Base-by-base conservation (phyloP, 1,139 yeast species). In the Pichia sp. region DNA sequence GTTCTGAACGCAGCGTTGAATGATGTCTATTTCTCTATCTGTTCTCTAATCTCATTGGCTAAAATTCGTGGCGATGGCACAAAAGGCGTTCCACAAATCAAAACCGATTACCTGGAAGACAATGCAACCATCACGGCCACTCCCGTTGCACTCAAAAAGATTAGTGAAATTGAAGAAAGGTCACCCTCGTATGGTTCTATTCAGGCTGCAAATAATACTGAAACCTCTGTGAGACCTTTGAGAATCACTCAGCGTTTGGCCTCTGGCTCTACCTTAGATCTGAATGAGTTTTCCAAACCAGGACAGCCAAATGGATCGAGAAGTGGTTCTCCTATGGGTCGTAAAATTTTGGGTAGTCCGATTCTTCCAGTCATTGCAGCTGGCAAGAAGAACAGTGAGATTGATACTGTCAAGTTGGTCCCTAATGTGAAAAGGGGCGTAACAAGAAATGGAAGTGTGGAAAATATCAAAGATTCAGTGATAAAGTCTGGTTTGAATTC, bases 1-100 rank as follows among this genome's bases (percentile, higher is more conserved):
- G 79, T 90, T 8, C 76, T 92, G 43, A 89, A 90, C 70, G 82
- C 92, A 30, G 86, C 97, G 0, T 74, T 90, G 10, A 80, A 89
- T 40, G 97, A 90, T 65, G 72, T 92, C 48, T 77, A 85, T 13
- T 85, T 85, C 64, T 77, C 90, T 1, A 79, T 90, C 13, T 84
- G 92, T 65, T 95, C 88, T 62, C 76, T 88, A 57, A 70, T 87
- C 34, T 74, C 81, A 34, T 72, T 76, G 6, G 83, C 80, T 36
- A 86, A 82, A 65, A 72, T 86, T 51, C 59, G 57, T 40, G 57
- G 85, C 50, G 58, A 57, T 10, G 54, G 54, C 41, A 8, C 51
- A 34, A 16, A 46, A 8, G 40, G 40, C 36, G 49, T 45, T 11
- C 15, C 29, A 34, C 42, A 46, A 8, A 23, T 36, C 4, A 13